Evolutionary conservation across 2,329 filamentous ascomycete genomes (phyloP), one percentile per base, ranked within the genome.

Genomic region (Colletotrichum sp.): DNA sequence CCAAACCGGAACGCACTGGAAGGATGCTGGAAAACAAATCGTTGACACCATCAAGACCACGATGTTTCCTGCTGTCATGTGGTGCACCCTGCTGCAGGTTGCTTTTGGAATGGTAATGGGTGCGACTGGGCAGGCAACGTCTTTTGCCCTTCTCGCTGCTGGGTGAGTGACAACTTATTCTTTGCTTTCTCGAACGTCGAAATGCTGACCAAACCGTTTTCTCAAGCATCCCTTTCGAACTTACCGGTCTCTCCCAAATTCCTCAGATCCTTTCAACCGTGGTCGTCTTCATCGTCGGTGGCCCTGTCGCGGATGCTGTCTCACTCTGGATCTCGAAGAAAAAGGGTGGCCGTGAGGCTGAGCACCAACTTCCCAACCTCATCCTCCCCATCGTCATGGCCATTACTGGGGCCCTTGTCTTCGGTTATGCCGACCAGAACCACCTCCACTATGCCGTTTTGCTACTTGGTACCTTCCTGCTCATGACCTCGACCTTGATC

Each of bases 61-160:
- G 3, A 52, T 83, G 15, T 82, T 84, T 71, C 83, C 84, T 2
- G 79, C 80, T 28, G 81, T 85, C 9, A 21, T 83, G 6, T 85
- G 83, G 81, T 78, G 79, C 16, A 79, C 82, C 10, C 62, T 81
- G 9, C 68, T 81, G 18, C 82, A 82, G 76, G 79, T 79, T 36
- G 79, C 78, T 30, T 79, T 84, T 69, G 78, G 84, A 65, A 79
- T 80, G 18, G 79, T 77, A 30, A 80, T 80, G 63, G 79, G 80
- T 44, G 80, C 81, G 8, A 78, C 79, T 18, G 75, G 77, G 65
- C 81, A 81, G 78, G 80, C 59, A 2, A 62, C 59, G 15, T 62
- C 59, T 2, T 62, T 62, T 8, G 59, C 59, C 28, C 52, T 57
- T 57, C 24, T 57, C 1, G 52, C 52, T 57, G 52, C 52, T 26